Evolutionary conservation across 768 basidiomycete species (phyloP).

Genomic region (Calocybe cyanea): DNA sequence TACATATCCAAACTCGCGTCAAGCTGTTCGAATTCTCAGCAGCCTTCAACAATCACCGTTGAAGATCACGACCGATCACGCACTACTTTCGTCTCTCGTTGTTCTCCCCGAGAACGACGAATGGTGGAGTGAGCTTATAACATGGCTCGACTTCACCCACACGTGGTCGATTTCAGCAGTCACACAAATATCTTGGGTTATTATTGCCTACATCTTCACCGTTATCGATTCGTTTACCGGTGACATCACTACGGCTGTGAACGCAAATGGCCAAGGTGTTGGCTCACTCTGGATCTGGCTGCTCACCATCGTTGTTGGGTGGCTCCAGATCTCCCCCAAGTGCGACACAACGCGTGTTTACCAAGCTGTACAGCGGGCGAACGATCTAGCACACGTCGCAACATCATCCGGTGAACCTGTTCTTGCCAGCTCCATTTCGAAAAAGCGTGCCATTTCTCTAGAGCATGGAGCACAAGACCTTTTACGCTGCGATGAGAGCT

Average conservation of each 20-base stretch:
- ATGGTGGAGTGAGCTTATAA: conserved; percentile 35
- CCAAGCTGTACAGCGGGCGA: conserved; percentile 26
- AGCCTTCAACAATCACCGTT: conserved; percentile 41
- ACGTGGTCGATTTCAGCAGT: conserved; percentile 35
- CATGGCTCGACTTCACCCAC: conserved; percentile 30
- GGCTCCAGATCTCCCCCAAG: conserved; percentile 41
- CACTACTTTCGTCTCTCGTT: conserved; percentile 36
- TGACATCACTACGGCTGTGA: conserved; percentile 18
- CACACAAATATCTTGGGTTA: conserved; percentile 39
- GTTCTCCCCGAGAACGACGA: conserved; percentile 37
- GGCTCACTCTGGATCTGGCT: conserved; percentile 45
- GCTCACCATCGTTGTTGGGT: conserved; percentile 37
- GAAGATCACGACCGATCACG: conserved; percentile 21
- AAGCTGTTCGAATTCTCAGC: conserved; percentile 30
- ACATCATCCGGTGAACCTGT: conserved; percentile 5
- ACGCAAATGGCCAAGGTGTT: conserved; percentile 35
- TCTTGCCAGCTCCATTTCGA: conserved; percentile 9
- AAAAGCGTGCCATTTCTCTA: conserved; percentile 17
- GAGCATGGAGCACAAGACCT: conserved; percentile 8
- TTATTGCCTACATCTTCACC: conserved; percentile 39
- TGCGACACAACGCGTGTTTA: conserved; percentile 30
- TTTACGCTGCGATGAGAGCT: conserved; percentile 18
- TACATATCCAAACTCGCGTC: conserved; percentile 25
- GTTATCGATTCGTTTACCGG: conserved; percentile 30
- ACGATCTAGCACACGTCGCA: conserved; percentile 26